A percentile compares a stretch with the other conserved stretches of the same genome.
Conservation (phyloP, 768 basidiomycete genomes). For the Lanmaoa pseudosensibilis region DNA sequence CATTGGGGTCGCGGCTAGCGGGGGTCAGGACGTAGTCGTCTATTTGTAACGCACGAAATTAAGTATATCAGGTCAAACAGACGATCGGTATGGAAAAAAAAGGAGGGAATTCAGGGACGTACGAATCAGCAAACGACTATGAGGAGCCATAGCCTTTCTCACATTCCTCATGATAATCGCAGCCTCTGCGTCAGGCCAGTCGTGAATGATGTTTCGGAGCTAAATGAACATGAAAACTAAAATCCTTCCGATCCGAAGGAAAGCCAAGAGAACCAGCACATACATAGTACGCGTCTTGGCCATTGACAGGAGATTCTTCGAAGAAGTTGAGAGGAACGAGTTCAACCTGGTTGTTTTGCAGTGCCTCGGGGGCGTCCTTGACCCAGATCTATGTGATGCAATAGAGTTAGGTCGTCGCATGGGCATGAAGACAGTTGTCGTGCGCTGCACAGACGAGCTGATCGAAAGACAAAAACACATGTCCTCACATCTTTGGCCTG, state of each 20-base stretch:
- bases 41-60: background rate
- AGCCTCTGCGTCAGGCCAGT: conserved; percentile 39
- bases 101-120: conserved; percentile 1
- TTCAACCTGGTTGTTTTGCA: conserved; percentile 17
- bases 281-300: conserved; percentile 28
- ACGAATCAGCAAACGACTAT: conserved; percentile 37
- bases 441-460: background rate
- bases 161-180: conserved; percentile 32
- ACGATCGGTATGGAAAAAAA: background rate
- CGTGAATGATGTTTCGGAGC: conserved; percentile 33
- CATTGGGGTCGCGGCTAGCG: conserved; percentile 7
- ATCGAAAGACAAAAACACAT: background rate
- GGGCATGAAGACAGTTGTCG: background rate
- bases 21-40: conserved; percentile 24
- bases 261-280: background rate
- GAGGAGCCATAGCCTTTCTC: conserved; percentile 27
- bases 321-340: conserved; percentile 24
- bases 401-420: background rate
- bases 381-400: conserved; percentile 15
- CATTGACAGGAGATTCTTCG: conserved; percentile 15
- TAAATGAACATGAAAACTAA: background rate
- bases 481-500: conserved; percentile 21
- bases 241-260: background rate
- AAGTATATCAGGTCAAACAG: background rate
- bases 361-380: conserved; percentile 15